Conservation (phyloP, 495 filamentous ascomycete species). For the Xylaria scruposa region DNA sequence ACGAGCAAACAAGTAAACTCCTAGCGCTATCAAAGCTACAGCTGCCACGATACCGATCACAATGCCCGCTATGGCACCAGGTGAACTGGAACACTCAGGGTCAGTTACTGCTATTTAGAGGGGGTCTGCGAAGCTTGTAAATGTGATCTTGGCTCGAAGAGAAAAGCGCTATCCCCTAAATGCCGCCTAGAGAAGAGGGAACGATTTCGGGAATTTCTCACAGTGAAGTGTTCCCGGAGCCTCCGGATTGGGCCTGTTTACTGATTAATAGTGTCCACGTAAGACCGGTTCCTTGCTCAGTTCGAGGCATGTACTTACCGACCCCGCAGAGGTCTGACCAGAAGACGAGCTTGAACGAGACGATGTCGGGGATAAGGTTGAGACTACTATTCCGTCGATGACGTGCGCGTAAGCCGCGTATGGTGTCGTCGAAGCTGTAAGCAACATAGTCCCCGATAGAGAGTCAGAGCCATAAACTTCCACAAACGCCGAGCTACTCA, state of each 20-base stretch:
- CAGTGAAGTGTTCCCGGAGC: background rate
- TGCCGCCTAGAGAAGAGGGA: background rate
- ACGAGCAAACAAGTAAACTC: constrained; percentile 16
- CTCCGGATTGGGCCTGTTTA: constrained; percentile 5
- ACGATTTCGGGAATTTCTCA: background rate
- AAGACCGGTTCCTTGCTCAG: background rate
- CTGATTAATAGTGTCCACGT: background rate
- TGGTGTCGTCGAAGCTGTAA: constrained; percentile 29
- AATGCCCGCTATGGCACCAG: constrained; percentile 31
- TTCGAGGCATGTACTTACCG: background rate
- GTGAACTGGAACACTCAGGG: background rate
- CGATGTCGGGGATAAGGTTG: constrained; percentile 27
- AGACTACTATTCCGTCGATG: constrained; percentile 34
- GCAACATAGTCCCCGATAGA: constrained; percentile 25
- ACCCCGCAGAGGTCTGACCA: background rate
- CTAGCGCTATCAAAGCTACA: constrained; percentile 7
- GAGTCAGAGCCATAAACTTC: constrained; percentile 29
- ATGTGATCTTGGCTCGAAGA: background rate
- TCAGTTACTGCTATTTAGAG: background rate
- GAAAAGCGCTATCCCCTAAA: background rate
- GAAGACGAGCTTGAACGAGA: background rate
- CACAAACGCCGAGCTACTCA: constrained; percentile 30
- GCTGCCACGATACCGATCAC: constrained; percentile 27
- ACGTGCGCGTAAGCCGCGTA: constrained; percentile 33
- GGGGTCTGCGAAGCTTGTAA: background rate